Evolutionary conservation across 1,284 basidiomycete species (phyloP).

Genomic region (Trametes polyzona): DNA sequence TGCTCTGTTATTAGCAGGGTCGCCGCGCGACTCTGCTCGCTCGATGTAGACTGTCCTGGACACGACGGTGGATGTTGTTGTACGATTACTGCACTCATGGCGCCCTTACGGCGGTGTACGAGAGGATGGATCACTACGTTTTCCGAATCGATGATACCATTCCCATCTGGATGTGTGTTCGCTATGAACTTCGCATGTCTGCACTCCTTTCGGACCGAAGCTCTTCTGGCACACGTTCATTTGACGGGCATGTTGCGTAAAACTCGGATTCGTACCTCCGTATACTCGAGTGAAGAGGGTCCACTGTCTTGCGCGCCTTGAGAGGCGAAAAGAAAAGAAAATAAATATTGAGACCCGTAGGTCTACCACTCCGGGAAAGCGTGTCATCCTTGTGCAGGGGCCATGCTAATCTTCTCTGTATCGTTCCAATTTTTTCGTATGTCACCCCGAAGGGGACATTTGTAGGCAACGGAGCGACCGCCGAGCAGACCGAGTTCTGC

Average conservation of each 20-base stretch:
- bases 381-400: conserved; percentile 28
- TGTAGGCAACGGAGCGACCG: background rate
- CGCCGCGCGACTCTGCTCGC: conserved; percentile 19
- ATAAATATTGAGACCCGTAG: conserved; percentile 28
- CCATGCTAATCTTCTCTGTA: conserved; percentile 28
- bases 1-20: conserved; percentile 12
- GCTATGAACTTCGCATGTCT: no score
- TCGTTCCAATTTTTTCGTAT: conserved; percentile 28
- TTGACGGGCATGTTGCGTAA: no score
- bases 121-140: background rate
- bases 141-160: background rate
- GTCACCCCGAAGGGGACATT: conserved; percentile 26
- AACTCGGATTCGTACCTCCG: no score
- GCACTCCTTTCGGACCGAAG: no score
- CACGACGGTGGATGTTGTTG: conserved; percentile 19
- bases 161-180: no score
- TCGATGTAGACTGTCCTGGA: background rate
- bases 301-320: no score
- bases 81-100: conserved; percentile 8
- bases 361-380: conserved; percentile 28
- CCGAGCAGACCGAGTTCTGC: background rate
- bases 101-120: background rate
- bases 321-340: no score
- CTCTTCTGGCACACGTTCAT: no score
- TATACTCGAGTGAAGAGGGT: no score